These are phyloP conservation scores for Pyrus hybrid DNA, from an alignment of 331 rosid genomes.

Conservation along the genomic window DNA sequence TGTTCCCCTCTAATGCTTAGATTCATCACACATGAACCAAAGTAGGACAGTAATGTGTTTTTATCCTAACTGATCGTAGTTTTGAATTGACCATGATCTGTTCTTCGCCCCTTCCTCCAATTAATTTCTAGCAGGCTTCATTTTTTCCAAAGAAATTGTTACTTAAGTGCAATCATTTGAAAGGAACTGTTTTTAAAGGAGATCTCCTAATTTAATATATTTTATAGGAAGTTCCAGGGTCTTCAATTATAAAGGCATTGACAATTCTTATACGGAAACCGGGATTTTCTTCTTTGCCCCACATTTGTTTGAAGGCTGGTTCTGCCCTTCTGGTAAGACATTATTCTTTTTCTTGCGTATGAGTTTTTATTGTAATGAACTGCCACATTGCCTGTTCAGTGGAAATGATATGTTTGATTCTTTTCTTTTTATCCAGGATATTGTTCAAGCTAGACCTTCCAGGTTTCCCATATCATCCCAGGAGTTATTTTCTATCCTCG, in stretches of 20 bases:
- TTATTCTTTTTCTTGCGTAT: neutral
- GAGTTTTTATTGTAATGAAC: neutral
- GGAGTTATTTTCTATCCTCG: conserved; percentile 59
- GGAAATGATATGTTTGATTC: conserved; percentile 5
- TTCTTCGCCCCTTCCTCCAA: neutral
- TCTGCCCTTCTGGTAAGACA: conserved; percentile 66
- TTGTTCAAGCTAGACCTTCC: conserved; percentile 52
- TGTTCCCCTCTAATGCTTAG: neutral
- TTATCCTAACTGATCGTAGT: neutral
- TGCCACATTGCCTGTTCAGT: neutral
- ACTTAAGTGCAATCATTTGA: neutral
- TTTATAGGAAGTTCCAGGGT: conserved; percentile 61
- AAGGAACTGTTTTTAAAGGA: neutral
- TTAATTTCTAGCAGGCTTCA: neutral
- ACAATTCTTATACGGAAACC: conserved; percentile 40
- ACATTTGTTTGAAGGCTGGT: conserved; percentile 71
- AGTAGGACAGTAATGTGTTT: neutral
- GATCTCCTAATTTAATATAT: conserved; percentile 15
- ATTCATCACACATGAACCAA: neutral
- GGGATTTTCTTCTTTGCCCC: conserved; percentile 47
- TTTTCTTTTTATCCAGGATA: conserved; percentile 48
- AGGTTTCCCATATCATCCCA: conserved; percentile 58
- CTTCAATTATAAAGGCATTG: conserved; percentile 53
- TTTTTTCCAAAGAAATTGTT: neutral
- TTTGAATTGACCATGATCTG: neutral